Evolutionary conservation across 805 yeast species (phyloP), one percentile per base, ranked within the genome.

Genomic region (Scheffersomyces ergatensis): DNA sequence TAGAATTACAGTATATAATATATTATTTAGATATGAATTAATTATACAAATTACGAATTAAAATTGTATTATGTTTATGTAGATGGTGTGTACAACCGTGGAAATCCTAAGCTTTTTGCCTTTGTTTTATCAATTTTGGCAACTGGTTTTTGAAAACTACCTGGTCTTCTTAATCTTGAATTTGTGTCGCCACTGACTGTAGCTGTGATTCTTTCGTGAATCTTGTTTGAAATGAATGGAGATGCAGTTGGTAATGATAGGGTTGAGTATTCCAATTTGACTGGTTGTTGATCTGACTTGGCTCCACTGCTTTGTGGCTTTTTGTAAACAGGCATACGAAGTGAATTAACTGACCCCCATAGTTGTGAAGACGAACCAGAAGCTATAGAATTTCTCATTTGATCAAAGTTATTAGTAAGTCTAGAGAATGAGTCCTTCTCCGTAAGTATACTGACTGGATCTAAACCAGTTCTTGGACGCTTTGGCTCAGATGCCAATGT

Each of bases 111-210:
- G 19, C 53, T 51, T 29, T 49, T 54, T 9, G 40, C 43, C 26
- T 43, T 42, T 11, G 46, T 19, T 34, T 42, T 48, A 13, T 50
- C 58, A 14, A 41, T 39, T 24, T 49, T 54, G 4, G 46, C 35
- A 15, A 44, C 35, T 15, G 69, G 69, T 38, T 58, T 49, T 48
- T 62, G 68, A 47, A 63, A 63, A 44, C 60, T 60, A 24, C 63
- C 61, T 5, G 70, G 71, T 46, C 56, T 61, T 48, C 55, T 55
- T 37, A 64, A 56, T 9, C 55, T 56, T 9, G 48, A 26, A n/a
- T 12, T n/a, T n/a, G 36, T 15, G 15, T 9, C 14, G 16, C 24
- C 29, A 25, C 5, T 26, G 13, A 11, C 14, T 11, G 44, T 39
- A 2, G 45, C 36, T 27, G 42, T 47, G 8, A 33, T 19, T 5